These are phyloP conservation scores for Wilcoxina mikolae DNA, from an alignment of 495 filamentous ascomycete genomes.

Conservation along the genomic window DNA sequence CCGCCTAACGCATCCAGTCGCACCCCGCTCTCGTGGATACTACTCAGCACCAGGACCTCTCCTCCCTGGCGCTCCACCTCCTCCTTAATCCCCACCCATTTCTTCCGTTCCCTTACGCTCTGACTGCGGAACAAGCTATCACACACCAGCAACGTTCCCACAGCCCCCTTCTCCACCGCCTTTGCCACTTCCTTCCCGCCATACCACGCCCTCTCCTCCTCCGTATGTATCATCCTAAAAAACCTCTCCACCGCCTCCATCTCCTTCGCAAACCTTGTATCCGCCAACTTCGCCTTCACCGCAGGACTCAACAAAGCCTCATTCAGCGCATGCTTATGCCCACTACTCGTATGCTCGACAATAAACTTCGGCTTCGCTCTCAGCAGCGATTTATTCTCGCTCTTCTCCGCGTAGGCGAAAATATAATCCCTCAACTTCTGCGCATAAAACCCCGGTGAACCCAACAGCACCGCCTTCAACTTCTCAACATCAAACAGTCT, in stretches of 20 bases:
- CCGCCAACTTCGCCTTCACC: slow-evolving; percentile 56
- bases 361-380: slow-evolving; percentile 49
- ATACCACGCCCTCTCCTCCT: slow-evolving; percentile 87
- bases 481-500: slow-evolving; percentile 61
- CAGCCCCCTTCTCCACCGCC: slow-evolving; percentile 77
- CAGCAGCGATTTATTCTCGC: slow-evolving; percentile 46
- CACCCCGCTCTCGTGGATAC: slow-evolving; percentile 86
- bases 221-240: slow-evolving; percentile 59
- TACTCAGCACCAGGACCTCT: slow-evolving; percentile 74
- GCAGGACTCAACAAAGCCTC: slow-evolving; percentile 70
- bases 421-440: slow-evolving; percentile 68
- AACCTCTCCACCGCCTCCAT: slow-evolving; percentile 78
- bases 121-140: slow-evolving; percentile 74
- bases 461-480: slow-evolving; percentile 62
- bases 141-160: slow-evolving; percentile 71
- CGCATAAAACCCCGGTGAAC: slow-evolving; percentile 79
- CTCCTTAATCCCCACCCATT: slow-evolving; percentile 77
- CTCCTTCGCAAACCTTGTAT: slow-evolving; percentile 78
- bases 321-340: slow-evolving; percentile 69
- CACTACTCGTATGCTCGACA: slow-evolving; percentile 70
- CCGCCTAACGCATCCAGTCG: slow-evolving; percentile 71
- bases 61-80: slow-evolving; percentile 81
- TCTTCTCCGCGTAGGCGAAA: slow-evolving; percentile 50
- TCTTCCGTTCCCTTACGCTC: slow-evolving; percentile 61
- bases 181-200: slow-evolving; percentile 70